Conservation (phyloP, 352 stramenopile genomes). For the Phytophthora pistaciae region DNA sequence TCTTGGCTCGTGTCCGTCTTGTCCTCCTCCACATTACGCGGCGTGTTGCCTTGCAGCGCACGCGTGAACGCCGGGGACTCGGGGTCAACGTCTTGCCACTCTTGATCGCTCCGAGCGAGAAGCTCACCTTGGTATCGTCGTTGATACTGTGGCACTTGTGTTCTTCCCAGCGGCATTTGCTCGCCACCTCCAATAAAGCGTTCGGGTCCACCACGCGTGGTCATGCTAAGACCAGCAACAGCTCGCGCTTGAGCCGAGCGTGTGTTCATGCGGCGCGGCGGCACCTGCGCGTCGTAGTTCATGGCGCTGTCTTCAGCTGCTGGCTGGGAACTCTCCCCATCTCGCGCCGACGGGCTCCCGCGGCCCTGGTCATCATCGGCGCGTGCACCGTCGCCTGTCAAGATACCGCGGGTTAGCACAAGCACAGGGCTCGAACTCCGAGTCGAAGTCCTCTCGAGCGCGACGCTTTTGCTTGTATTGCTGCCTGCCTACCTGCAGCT, state of each 20-base stretch:
- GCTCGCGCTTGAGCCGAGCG: background rate
- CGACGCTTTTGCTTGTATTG: background rate
- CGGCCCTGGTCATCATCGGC: background rate
- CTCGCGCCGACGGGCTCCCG: background rate
- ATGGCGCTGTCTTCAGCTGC: slow-evolving; percentile 2
- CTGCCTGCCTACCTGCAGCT: slow-evolving; percentile 2
- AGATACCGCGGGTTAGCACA: slow-evolving; percentile 10
- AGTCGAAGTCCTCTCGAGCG: background rate
- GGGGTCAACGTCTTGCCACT: slow-evolving; percentile 12
- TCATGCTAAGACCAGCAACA: background rate
- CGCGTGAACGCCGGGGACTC: slow-evolving; percentile 5
- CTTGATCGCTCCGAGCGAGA: background rate
- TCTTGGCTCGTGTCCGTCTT: slow-evolving; percentile 12
- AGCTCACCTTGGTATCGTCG: slow-evolving; percentile 1
- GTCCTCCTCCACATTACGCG: slow-evolving; percentile 1
- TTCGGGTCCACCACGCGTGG: background rate
- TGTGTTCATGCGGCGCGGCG: slow-evolving; percentile 12
- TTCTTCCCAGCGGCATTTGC: background rate
- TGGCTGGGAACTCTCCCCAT: background rate
- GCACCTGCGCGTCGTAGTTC: slow-evolving; percentile 4
- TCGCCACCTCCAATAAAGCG: background rate
- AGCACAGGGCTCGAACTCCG: background rate
- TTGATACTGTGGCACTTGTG: background rate
- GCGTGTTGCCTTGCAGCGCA: background rate
- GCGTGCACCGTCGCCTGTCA: slow-evolving; percentile 18